Evolutionary conservation across 371 early-diverging fungal species (phyloP).

Genomic region (Coemansia sp.): DNA sequence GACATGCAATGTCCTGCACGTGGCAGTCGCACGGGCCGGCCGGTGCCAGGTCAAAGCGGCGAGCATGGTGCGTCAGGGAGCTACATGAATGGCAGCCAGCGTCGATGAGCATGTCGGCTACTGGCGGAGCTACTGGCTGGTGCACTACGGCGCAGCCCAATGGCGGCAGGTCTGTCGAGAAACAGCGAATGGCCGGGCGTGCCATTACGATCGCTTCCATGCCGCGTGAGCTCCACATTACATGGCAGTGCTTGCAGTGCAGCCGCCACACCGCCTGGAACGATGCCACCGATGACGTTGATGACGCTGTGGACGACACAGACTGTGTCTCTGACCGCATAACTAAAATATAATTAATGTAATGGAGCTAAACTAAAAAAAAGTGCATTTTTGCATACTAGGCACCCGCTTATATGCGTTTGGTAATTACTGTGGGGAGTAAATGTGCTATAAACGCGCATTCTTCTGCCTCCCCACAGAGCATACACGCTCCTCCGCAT

Average conservation of each 20-base stretch:
- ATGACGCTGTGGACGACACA: not conserved
- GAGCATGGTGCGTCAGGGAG: slow-evolving; percentile 48
- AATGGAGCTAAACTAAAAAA: too few species aligned
- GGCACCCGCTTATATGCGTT: too few species aligned
- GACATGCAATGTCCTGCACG: slow-evolving; percentile 52
- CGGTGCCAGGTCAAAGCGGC: slow-evolving; percentile 50
- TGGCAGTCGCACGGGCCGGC: slow-evolving; percentile 53
- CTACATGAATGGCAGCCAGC: slow-evolving; percentile 32
- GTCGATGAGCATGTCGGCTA: slow-evolving; percentile 42
- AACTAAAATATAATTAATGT: too few species aligned
- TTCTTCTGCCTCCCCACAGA: not conserved
- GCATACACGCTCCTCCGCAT: not conserved
- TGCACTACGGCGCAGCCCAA: slow-evolving; percentile 51
- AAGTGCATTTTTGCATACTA: too few species aligned
- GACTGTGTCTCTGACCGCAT: slow-evolving; percentile 8
- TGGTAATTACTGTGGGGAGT: too few species aligned
- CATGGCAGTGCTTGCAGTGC: slow-evolving; percentile 49
- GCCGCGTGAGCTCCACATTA: slow-evolving; percentile 51
- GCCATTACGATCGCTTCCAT: slow-evolving; percentile 54
- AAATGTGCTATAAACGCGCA: not conserved
- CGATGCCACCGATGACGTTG: slow-evolving; percentile 10
- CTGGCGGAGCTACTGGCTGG: slow-evolving; percentile 44
- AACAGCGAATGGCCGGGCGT: slow-evolving; percentile 51
- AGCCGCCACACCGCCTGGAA: slow-evolving; percentile 52
- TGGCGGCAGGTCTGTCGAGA: slow-evolving; percentile 51